These are phyloP conservation scores for Podila epigama DNA, from an alignment of 192 early-diverging fungal species.

Conservation along the genomic window DNA sequence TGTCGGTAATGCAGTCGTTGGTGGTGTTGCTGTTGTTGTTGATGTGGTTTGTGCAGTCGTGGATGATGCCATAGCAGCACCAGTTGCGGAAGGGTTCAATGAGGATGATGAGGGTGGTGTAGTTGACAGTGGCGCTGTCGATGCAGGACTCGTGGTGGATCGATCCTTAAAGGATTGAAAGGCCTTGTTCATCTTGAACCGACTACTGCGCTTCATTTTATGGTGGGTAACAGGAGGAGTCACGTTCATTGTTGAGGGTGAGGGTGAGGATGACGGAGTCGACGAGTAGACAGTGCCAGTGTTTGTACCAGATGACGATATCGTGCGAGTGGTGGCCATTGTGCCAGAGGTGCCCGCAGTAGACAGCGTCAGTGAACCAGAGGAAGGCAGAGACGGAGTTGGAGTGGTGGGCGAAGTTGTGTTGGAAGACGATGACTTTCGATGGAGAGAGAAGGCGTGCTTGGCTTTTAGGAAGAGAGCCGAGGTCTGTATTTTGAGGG, in stretches of 20 bases:
- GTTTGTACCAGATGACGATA: background rate
- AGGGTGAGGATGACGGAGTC: background rate
- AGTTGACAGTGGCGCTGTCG: slow-evolving; percentile 7
- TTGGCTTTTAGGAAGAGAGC: slow-evolving; percentile 44
- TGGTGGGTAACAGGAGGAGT: background rate
- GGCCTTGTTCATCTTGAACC: slow-evolving; percentile 33
- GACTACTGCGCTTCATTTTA: slow-evolving; percentile 25
- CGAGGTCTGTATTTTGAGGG: slow-evolving; percentile 45
- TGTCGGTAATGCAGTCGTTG: background rate
- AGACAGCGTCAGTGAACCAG: background rate
- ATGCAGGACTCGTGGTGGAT: too few species aligned
- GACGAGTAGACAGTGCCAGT: background rate
- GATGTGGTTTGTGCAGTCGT: background rate
- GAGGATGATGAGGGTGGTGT: background rate
- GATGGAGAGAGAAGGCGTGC: slow-evolving; percentile 38
- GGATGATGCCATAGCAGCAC: background rate
- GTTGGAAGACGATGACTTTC: slow-evolving; percentile 7
- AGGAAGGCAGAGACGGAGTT: background rate
- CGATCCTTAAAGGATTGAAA: slow-evolving; percentile 28
- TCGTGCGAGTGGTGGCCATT: background rate
- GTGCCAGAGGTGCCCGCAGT: background rate
- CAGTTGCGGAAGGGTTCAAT: background rate
- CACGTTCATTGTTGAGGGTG: background rate
- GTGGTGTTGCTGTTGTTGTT: background rate
- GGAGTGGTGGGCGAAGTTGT: slow-evolving; percentile 10